Conservation (phyloP, 2,329 filamentous ascomycete genomes). For the Cordyceps militaris region DNA sequence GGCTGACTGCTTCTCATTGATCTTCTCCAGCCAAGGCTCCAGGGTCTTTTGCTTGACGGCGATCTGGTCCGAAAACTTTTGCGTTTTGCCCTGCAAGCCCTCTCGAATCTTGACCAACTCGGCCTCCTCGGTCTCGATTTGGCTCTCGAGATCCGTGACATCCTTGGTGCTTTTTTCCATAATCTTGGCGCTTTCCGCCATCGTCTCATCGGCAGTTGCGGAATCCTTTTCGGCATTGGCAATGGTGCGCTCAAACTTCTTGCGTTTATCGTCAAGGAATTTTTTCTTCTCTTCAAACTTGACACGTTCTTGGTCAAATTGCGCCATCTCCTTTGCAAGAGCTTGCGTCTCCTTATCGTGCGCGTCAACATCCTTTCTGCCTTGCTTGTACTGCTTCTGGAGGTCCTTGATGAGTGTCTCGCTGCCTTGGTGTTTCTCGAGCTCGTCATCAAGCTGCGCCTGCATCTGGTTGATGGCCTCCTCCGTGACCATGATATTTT, state of each 20-base stretch:
- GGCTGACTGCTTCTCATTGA: slow-evolving; percentile 90
- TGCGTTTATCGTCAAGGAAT: slow-evolving; percentile 82
- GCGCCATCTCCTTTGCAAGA: slow-evolving; percentile 78
- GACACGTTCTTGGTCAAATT: slow-evolving; percentile 92
- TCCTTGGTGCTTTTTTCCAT: slow-evolving; percentile 71
- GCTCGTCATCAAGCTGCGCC: slow-evolving; percentile 73
- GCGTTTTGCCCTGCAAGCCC: slow-evolving; percentile 87
- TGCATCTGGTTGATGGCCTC: slow-evolving; percentile 92
- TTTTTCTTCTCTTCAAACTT: slow-evolving; percentile 98
- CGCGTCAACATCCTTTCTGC: slow-evolving; percentile 73
- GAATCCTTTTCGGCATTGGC: slow-evolving; percentile 67
- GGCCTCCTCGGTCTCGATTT: slow-evolving; percentile 70
- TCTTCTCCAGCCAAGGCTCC: slow-evolving; percentile 94
- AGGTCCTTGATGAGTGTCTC: slow-evolving; percentile 86
- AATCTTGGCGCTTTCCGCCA: slow-evolving; percentile 70
- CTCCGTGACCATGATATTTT: slow-evolving; percentile 81
- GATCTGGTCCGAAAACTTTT: slow-evolving; percentile 88
- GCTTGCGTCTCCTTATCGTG: slow-evolving; percentile 76
- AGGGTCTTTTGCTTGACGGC: slow-evolving; percentile 85
- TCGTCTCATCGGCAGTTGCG: slow-evolving; percentile 67
- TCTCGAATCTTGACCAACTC: slow-evolving; percentile 80
- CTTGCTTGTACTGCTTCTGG: slow-evolving; percentile 74
- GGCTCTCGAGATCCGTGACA: slow-evolving; percentile 66
- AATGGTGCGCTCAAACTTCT: slow-evolving; percentile 88
- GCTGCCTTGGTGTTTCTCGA: slow-evolving; percentile 85